A percentile compares a stretch with the other conserved stretches of the same genome.
phyloP scores from a whole-genome alignment of 352 stramenopile genomes.

The Thalassiosira delicatula region DNA sequence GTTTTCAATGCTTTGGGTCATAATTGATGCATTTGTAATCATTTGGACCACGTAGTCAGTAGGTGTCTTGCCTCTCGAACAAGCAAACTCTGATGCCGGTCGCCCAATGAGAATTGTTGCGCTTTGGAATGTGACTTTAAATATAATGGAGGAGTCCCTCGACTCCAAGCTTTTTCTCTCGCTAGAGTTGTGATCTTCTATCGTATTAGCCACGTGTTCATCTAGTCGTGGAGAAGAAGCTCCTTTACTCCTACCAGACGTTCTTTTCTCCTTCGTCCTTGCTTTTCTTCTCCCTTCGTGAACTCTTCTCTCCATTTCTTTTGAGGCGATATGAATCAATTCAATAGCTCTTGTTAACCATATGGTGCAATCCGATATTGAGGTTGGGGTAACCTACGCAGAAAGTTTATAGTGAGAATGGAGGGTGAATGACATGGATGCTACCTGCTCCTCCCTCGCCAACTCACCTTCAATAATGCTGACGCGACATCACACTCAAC shows the following conservation, averaged over 20 bases:
- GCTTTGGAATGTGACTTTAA: conserved; percentile 72
- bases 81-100: conserved; percentile 59
- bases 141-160: conserved; percentile 78
- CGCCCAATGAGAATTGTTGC: conserved; percentile 72
- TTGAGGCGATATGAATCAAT: conserved; percentile 70
- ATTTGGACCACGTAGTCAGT: conserved; percentile 80
- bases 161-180: neutral
- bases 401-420: too few species aligned
- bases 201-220: too few species aligned
- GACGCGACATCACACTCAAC: conserved; percentile 79
- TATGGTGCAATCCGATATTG: conserved; percentile 77
- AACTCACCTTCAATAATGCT: conserved; percentile 68
- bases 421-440: too few species aligned
- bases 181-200: neutral
- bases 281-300: conserved; percentile 78
- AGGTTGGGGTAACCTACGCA: conserved; percentile 79
- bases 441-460: too few species aligned
- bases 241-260: neutral
- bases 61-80: conserved; percentile 17
- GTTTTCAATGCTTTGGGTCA: conserved; percentile 84
- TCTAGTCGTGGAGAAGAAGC: too few species aligned
- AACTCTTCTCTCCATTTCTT: conserved; percentile 82
- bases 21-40: conserved; percentile 78
- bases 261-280: conserved; percentile 50
- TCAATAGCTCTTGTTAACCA: conserved; percentile 70